phyloP scores from a whole-genome alignment of 2,329 filamentous ascomycete species.

The Pseudogymnoascus sp. region DNA sequence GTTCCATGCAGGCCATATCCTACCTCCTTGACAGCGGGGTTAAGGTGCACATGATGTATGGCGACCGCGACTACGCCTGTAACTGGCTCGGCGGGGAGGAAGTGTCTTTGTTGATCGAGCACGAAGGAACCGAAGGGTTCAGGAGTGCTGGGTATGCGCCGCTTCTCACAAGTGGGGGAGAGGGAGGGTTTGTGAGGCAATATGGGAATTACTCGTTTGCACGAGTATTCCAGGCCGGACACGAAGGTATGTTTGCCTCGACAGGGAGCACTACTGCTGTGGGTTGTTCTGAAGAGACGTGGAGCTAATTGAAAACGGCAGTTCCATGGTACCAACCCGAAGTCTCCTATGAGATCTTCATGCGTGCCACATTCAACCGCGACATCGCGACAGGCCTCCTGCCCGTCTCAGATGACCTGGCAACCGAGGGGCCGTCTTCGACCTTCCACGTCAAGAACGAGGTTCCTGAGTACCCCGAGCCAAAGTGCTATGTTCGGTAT shows the following conservation, averaged over 20 bases:
- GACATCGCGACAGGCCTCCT: constrained; percentile 45
- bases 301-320: constrained; percentile 40
- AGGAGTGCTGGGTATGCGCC: constrained; percentile 62
- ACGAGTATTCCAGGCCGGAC: constrained; percentile 59
- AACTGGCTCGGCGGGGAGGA: constrained; percentile 72
- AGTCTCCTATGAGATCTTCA: constrained; percentile 43
- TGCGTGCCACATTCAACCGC: constrained; percentile 38
- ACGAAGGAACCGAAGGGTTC: constrained; percentile 42
- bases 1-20: constrained; percentile 52
- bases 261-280: constrained; percentile 23
- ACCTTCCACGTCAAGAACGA: constrained; percentile 36
- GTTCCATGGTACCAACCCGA: constrained; percentile 45
- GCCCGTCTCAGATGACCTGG: constrained; percentile 32
- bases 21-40: constrained; percentile 55
- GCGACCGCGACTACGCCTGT: constrained; percentile 56
- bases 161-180: constrained; percentile 59
- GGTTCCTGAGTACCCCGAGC: constrained; percentile 33
- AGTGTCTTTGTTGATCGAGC: constrained; percentile 56
- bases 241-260: constrained; percentile 26
- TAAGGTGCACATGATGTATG: constrained; percentile 65
- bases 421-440: constrained; percentile 33
- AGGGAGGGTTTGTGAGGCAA: constrained; percentile 67
- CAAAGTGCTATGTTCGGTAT: constrained; percentile 38
- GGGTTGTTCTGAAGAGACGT: constrained; percentile 52
- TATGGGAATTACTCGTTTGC: constrained; percentile 67